These are phyloP conservation scores for Pulveroboletus sp. DNA, from an alignment of 1,284 basidiomycete species.

Conservation along the genomic window DNA sequence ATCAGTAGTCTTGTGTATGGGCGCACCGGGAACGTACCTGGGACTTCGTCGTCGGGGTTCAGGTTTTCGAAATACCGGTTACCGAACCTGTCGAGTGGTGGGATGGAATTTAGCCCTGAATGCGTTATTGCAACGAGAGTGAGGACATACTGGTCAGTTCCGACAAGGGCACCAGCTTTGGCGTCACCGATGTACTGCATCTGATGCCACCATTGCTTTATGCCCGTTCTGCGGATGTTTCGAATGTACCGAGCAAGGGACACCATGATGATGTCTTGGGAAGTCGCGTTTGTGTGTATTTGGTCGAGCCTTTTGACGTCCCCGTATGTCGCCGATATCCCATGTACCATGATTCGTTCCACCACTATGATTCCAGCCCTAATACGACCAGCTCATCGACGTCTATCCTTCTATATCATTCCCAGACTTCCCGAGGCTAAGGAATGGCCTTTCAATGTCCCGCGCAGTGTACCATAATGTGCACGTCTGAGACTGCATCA, in stretches of 20 bases:
- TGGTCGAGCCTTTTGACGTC: conserved; percentile 3
- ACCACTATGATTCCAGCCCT: too few relatives aligned
- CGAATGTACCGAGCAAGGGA: conserved; percentile 75
- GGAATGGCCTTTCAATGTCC: background rate
- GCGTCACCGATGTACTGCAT: conserved; percentile 90
- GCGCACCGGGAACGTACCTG: conserved; percentile 50
- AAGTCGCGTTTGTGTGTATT: conserved; percentile 25
- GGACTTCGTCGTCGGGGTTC: conserved; percentile 80
- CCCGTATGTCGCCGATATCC: background rate
- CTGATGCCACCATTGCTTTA: conserved; percentile 82
- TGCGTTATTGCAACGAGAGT: background rate
- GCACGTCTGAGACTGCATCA: background rate
- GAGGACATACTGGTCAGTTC: conserved; percentile 72
- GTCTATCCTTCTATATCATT: too few relatives aligned
- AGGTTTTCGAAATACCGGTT: conserved; percentile 91
- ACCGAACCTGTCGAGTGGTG: conserved; percentile 60
- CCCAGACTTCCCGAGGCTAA: too few relatives aligned
- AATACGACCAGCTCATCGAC: too few relatives aligned
- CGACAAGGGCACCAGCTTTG: conserved; percentile 77
- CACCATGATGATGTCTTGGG: conserved; percentile 44
- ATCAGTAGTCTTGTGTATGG: background rate
- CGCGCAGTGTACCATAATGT: background rate
- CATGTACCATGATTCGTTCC: too few relatives aligned
- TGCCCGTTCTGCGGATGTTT: conserved; percentile 68
- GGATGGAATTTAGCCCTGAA: background rate